Percentiles rank a stretch among this genome's conserved stretches.
These are phyloP conservation scores for Crucibulum laeve DNA, from an alignment of 768 basidiomycete genomes.

Conservation along the genomic window DNA sequence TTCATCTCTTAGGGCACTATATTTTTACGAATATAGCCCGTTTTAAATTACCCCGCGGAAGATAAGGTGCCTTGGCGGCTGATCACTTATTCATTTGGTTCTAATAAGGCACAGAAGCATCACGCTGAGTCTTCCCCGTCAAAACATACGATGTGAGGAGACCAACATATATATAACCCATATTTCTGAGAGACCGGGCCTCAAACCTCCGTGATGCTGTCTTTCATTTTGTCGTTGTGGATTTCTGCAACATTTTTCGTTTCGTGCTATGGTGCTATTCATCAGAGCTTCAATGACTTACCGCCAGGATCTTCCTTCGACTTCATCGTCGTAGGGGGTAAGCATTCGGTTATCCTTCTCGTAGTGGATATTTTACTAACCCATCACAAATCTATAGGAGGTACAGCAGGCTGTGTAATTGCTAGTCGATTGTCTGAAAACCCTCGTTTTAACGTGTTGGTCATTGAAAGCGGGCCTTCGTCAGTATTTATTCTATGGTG, in stretches of 20 bases:
- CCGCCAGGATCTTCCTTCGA: not conserved
- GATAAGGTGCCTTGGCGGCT: too few relatives aligned
- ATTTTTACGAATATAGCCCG: too few relatives aligned
- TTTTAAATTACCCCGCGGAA: too few relatives aligned
- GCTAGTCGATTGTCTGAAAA: constrained; percentile 19
- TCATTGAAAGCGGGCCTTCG: constrained; percentile 19
- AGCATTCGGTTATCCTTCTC: not conserved
- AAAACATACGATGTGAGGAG: too few relatives aligned
- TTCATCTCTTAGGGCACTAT: too few relatives aligned
- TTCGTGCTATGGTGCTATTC: not conserved
- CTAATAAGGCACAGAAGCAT: too few relatives aligned
- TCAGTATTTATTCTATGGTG: constrained; percentile 5
- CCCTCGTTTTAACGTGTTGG: constrained; percentile 13
- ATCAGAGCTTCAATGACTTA: not conserved
- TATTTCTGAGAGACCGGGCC: too few relatives aligned
- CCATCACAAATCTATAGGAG: not conserved
- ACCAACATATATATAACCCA: too few relatives aligned
- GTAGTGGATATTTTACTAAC: not conserved
- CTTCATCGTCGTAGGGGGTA: constrained; percentile 7
- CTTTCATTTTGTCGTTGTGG: too few relatives aligned
- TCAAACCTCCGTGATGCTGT: too few relatives aligned
- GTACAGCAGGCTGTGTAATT: constrained; percentile 1
- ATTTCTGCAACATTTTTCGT: not conserved
- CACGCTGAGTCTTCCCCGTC: too few relatives aligned
- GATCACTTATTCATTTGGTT: too few relatives aligned